phyloP scores from a whole-genome alignment of 306 rosid species.

The Prunus mongolica region DNA sequence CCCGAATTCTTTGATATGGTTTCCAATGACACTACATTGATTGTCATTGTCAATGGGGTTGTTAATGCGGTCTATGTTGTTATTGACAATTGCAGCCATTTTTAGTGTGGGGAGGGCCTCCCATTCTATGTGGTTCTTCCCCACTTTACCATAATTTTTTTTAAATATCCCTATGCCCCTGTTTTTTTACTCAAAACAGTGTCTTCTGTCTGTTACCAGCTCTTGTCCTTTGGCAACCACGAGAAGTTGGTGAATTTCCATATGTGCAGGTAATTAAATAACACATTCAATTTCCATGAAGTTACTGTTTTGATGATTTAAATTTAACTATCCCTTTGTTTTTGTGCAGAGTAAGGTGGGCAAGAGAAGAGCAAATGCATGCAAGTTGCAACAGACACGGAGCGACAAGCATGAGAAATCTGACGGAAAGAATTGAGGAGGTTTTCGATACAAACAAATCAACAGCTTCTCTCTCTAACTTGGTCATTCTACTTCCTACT shows the following conservation, averaged over 20 bases:
- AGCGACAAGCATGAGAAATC: constrained; percentile 27
- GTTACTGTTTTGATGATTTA: background rate
- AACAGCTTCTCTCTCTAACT: background rate
- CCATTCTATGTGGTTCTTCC: background rate
- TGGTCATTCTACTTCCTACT: too few species aligned
- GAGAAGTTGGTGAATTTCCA: background rate
- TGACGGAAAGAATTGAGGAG: constrained; percentile 14
- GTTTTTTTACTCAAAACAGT: background rate
- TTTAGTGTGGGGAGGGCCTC: background rate
- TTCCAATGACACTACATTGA: background rate
- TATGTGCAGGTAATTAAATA: background rate
- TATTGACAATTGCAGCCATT: background rate
- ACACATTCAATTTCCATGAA: background rate
- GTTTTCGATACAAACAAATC: constrained; percentile 22
- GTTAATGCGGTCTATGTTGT: background rate
- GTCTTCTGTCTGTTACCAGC: background rate
- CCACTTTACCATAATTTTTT: background rate
- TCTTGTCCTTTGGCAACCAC: background rate
- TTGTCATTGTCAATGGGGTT: background rate
- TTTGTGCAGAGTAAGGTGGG: background rate
- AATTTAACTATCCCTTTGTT: background rate
- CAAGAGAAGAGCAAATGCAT: background rate
- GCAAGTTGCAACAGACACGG: constrained; percentile 38
- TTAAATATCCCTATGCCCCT: background rate
- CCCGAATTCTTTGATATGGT: background rate